phyloP scores from a whole-genome alignment of 2,329 filamentous ascomycete species.

The Graphilbum ipis-grandicollis region DNA sequence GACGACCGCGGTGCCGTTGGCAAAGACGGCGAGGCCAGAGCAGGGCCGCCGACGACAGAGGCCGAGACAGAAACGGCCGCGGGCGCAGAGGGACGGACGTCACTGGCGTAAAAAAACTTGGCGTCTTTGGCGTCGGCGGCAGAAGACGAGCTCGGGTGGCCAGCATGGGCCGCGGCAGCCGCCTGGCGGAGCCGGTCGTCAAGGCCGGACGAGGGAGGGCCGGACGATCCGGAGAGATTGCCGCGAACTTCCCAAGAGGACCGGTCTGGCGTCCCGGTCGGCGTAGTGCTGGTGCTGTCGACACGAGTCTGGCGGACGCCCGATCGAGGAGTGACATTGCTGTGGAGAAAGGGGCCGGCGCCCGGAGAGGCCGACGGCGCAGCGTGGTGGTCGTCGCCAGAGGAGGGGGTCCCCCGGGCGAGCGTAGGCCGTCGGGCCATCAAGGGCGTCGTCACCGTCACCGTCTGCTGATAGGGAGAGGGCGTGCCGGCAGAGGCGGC shows the following conservation, averaged over 20 bases:
- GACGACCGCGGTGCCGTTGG: slow-evolving; percentile 19
- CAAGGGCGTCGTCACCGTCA: slow-evolving; percentile 24
- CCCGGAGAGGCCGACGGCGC: slow-evolving; percentile 35
- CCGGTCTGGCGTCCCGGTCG: slow-evolving; percentile 32
- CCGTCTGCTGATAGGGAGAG: slow-evolving; percentile 11
- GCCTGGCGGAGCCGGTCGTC: slow-evolving; percentile 9
- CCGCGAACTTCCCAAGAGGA: slow-evolving; percentile 14
- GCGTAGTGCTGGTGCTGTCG: slow-evolving; percentile 51
- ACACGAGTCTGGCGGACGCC: slow-evolving; percentile 54
- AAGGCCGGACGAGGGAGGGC: too few species aligned
- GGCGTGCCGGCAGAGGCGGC: slow-evolving; percentile 5
- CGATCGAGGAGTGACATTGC: slow-evolving; percentile 65
- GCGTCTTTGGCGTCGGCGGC: slow-evolving; percentile 19
- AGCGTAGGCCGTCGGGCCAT: slow-evolving; percentile 21
- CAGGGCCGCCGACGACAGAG: not conserved
- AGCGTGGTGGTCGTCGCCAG: slow-evolving; percentile 12
- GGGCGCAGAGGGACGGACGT: slow-evolving; percentile 28
- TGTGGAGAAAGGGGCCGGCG: slow-evolving; percentile 42
- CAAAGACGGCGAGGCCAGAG: slow-evolving; percentile 2
- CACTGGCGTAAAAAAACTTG: slow-evolving; percentile 88
- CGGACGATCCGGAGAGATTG: too few species aligned
- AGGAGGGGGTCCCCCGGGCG: too few species aligned
- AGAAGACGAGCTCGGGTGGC: not conserved
- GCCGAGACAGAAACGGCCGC: not conserved
- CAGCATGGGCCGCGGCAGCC: slow-evolving; percentile 16